phyloP scores from a whole-genome alignment of 306 rosid species.

The Vicia faba region DNA sequence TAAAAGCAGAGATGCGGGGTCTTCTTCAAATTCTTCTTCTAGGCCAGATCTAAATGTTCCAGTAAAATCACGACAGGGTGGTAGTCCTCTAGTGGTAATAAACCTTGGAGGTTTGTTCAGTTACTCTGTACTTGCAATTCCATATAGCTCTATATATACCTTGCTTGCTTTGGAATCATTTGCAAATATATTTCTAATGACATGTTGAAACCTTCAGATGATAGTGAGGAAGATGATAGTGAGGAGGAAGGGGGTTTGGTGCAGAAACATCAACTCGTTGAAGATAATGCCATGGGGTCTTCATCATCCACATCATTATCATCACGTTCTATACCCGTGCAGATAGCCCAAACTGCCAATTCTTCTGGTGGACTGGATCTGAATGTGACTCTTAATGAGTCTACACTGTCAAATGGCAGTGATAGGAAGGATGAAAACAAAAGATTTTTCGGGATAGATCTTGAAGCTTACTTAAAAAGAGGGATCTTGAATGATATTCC shows the following conservation, averaged over 20 bases:
- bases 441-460: conserved; percentile 17
- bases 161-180: not conserved
- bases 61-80: conserved; percentile 30
- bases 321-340: conserved; percentile 29
- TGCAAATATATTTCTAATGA: not conserved
- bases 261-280: conserved; percentile 24
- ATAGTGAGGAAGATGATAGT: conserved; percentile 38
- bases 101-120: conserved; percentile 35
- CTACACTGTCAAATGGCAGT: conserved; percentile 27
- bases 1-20: conserved; percentile 20
- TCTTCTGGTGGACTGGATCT: conserved; percentile 32
- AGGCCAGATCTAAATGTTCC: conserved; percentile 20
- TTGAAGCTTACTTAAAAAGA: conserved; percentile 35
- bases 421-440: conserved; percentile 33
- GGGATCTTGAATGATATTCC: conserved; percentile 28
- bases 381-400: conserved; percentile 35
- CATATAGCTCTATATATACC: not conserved
- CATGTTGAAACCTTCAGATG: conserved; percentile 44
- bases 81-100: conserved; percentile 8
- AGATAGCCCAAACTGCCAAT: conserved; percentile 17
- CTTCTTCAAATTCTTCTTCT: conserved; percentile 28
- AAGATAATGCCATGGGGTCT: conserved; percentile 18
- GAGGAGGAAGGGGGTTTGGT: conserved; percentile 37
- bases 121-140: conserved; percentile 6
- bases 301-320: conserved; percentile 7